Evolutionary conservation across 345 rosid genomes (phyloP), one percentile per base, ranked within the genome.

Genomic region (Garcia nutans): DNA sequence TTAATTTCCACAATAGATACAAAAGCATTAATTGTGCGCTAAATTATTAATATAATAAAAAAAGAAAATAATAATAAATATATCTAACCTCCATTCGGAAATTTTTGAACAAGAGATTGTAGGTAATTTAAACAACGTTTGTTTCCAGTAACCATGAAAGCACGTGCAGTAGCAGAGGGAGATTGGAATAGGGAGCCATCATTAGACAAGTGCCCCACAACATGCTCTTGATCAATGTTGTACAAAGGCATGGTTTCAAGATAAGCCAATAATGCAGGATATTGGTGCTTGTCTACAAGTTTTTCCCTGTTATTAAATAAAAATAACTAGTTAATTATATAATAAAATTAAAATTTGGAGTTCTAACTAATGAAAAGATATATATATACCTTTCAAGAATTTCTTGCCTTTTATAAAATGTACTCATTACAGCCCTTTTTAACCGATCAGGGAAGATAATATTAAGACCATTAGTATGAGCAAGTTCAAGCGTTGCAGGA

Each of bases 121-220:
- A 92, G 86, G 74, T 88, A 88, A 42, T 78, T 65, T 55, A 87
- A 79, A 74, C 88, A 82, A 10, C 78, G 71, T 28, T 45, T 16
- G 42, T 90, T 88, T 28, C 89, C 87, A 0, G 94, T 87, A 19
- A 84, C 81, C 84, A 90, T 85, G 74, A 84, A 90, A 0, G 88
- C 92, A 44, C 81, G 33, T 20, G 94, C 91, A 20, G 94, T 92
- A 47, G 97, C 90, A 2, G 93, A 84, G 15, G 97, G 96, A 5
- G 97, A 89, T 47, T 86, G 88, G 82, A 76, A 89, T 58, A 88
- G 65, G 0, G 92, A 88, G 62, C 97, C 93, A 56, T 87, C 87
- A 0, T 3, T n/a, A 26, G 26, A 64, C 67, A 84, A 72, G 33
- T 83, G 75, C 69, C 72, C 72, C 12, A 58, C 24, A 66, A 81